Percentiles rank a stretch among this genome's conserved stretches.
Conservation (phyloP, 2,329 filamentous ascomycete genomes). For the Arthrobotrys conoides region DNA sequence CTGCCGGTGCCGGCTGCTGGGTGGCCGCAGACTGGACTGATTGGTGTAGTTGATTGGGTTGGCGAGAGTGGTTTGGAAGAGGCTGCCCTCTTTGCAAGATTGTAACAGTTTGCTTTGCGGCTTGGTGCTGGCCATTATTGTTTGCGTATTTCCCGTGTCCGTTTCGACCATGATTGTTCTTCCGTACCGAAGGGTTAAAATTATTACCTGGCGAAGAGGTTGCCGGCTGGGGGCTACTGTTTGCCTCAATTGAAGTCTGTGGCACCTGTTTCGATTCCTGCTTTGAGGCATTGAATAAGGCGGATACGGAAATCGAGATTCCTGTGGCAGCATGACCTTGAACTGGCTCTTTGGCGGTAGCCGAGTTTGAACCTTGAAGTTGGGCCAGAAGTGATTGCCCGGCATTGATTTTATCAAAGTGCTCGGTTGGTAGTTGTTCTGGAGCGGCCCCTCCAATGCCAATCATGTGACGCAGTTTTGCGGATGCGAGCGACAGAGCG, state of each 20-base stretch:
- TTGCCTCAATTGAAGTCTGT: conserved; percentile 34
- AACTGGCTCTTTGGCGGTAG: conserved; percentile 23
- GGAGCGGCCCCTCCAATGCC: conserved; percentile 28
- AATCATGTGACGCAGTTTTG: conserved; percentile 56
- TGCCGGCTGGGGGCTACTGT: conserved; percentile 13
- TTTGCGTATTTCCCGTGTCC: conserved; percentile 43
- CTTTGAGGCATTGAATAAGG: conserved; percentile 47
- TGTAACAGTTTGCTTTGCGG: conserved; percentile 43
- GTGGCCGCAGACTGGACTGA: background rate
- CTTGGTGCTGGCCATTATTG: conserved; percentile 20
- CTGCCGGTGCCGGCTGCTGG: background rate
- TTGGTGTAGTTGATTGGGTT: background rate
- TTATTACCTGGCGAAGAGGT: conserved; percentile 46
- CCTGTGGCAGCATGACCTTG: conserved; percentile 30
- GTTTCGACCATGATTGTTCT: conserved; percentile 32
- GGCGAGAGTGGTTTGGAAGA: conserved; percentile 24
- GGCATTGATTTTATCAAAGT: conserved; percentile 56
- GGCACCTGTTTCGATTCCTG: conserved; percentile 40
- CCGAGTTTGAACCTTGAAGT: conserved; percentile 33
- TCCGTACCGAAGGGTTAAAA: conserved; percentile 56
- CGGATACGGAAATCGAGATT: conserved; percentile 45
- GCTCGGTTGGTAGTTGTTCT: conserved; percentile 10
- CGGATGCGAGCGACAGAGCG: conserved; percentile 41
- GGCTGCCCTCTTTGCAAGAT: conserved; percentile 58
- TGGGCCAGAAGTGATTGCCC: conserved; percentile 58